Percentiles rank a stretch among this genome's conserved stretches.
These are phyloP conservation scores for Mallotus nudiflorus DNA, from an alignment of 345 rosid species.

Conservation along the genomic window DNA sequence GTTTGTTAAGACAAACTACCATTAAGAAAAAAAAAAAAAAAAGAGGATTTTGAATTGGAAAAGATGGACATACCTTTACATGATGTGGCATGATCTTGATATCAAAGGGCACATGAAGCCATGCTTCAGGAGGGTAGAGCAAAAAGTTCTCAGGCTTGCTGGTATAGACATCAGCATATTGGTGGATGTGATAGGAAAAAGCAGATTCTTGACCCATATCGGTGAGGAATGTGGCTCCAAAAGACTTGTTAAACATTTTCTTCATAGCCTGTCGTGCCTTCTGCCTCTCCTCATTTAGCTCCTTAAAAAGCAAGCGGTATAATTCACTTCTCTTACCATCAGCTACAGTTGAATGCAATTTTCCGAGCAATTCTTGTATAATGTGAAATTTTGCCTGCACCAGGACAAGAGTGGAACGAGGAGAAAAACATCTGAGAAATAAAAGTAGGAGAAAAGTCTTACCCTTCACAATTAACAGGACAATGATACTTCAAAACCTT, in stretches of 20 bases:
- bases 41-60: background rate
- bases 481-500: too few species aligned
- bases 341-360: constrained; percentile 57
- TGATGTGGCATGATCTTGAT: constrained; percentile 99
- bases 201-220: constrained; percentile 95
- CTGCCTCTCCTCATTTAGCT: constrained; percentile 74
- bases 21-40: background rate
- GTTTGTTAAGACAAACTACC: background rate
- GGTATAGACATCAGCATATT: constrained; percentile 87
- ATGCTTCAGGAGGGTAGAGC: constrained; percentile 77
- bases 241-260: constrained; percentile 83
- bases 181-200: constrained; percentile 94
- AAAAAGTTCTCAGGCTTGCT: constrained; percentile 92
- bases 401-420: background rate
- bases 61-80: constrained; percentile 59
- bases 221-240: constrained; percentile 94
- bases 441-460: too few species aligned
- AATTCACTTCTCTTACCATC: constrained; percentile 49
- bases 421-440: too few species aligned
- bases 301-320: constrained; percentile 56
- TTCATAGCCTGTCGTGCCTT: constrained; percentile 73
- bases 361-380: constrained; percentile 89
- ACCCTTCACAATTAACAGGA: too few species aligned
- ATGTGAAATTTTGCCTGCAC: constrained; percentile 89
- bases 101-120: constrained; percentile 90